A percentile compares a stretch with the other conserved stretches of the same genome.
Evolutionary conservation across 345 rosid species (phyloP).

Genomic region (Euphorbia lathyris): DNA sequence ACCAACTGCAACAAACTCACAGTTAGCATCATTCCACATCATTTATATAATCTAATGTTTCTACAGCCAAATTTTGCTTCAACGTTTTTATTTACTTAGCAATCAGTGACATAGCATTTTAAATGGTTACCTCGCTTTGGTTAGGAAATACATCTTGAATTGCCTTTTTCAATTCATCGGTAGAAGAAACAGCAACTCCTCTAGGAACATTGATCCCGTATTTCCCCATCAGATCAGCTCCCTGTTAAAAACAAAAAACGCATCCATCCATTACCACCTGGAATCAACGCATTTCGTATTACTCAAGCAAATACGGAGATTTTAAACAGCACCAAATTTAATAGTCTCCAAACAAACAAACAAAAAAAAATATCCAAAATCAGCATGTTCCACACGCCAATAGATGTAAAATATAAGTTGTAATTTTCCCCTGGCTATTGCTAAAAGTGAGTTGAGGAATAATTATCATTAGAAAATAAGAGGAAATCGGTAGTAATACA

Average conservation of each 20-base stretch:
- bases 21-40: slow-evolving; percentile 1
- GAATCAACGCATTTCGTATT: slow-evolving; percentile 3
- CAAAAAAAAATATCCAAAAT: not conserved
- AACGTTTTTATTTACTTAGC: not conserved
- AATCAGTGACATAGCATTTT: not conserved
- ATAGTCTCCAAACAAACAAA: not conserved
- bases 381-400: not conserved
- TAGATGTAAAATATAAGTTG: not conserved
- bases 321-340: not conserved
- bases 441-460: too few species aligned
- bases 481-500: not conserved
- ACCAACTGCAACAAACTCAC: slow-evolving; percentile 58
- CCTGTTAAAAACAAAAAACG: slow-evolving; percentile 36
- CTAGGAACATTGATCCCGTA: slow-evolving; percentile 89
- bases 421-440: too few species aligned
- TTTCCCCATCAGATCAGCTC: slow-evolving; percentile 91
- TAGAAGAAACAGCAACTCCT: slow-evolving; percentile 77
- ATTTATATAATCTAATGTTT: not conserved
- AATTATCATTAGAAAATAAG: not conserved
- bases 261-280: not conserved
- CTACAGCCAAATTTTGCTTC: not conserved
- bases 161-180: slow-evolving; percentile 59
- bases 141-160: slow-evolving; percentile 60
- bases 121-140: slow-evolving; percentile 55
- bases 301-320: not conserved